Evolutionary conservation across 2,329 filamentous ascomycete genomes (phyloP), one percentile per base, ranked within the genome.

Genomic region (Emergomyces africanus): DNA sequence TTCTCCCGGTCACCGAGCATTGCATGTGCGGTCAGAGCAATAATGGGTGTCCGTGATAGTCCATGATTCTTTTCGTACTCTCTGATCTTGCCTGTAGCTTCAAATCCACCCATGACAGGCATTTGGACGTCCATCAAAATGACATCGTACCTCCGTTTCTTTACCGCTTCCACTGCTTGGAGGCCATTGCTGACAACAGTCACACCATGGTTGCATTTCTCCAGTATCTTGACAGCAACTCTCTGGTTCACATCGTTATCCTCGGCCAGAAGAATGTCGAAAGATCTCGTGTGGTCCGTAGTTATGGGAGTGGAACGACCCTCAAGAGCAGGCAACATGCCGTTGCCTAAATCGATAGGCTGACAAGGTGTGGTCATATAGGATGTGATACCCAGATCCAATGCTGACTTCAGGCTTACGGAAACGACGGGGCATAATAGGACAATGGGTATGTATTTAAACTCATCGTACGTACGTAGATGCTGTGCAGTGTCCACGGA

Each of bases 71-170:
- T 85, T 73, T 99, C 94, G 72, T 92, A 97, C 72, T 96, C 90
- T 68, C 94, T 85, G 65, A 99, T 99, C 78, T 96, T 96, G 65
- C 86, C 89, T 4, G 94, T 99, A 15, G 94, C 91, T 75, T 99
- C 94, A 70, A 99, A 97, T 50, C 94, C 94, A 70, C 94, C 94
- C 91, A 97, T 97, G 68, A 97, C 88, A n/a, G 94, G 94, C 94
- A 99, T 99, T 72, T 97, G 94, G 20, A 99, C 94, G 70, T 99
- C 94, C 94, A 99, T 99, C 54, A 99, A 81, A 64, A 99, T 94
- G 62, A 96, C 89, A 72, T 99, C 94, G 71, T 95, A 99, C 70
- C 89, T 87, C 76, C 88, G 92, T 71, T 86, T 84, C 79, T 95
- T 91, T 66, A 96, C 85, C n/a, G 88, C 86, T 69, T 96, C 88